phyloP scores from a whole-genome alignment of 371 early-diverging fungal genomes.

The Zopfochytrium polystomum region DNA sequence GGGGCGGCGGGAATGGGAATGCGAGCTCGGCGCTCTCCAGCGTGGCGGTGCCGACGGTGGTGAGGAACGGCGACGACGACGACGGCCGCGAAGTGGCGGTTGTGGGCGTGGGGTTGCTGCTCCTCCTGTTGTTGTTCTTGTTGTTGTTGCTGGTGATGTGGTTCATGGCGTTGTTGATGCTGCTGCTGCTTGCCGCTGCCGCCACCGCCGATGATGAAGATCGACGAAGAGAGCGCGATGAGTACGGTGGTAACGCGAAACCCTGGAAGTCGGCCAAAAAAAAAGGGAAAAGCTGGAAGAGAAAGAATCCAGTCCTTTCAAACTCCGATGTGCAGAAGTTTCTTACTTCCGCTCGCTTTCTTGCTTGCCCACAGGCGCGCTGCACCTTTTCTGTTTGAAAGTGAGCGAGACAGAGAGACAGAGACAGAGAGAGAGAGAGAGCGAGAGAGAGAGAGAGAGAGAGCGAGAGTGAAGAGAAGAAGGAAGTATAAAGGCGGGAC shows the following conservation, averaged over 20 bases:
- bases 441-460: too few species aligned
- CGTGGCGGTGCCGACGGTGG: conserved; percentile 20
- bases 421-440: too few species aligned
- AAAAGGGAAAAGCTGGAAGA: too few species aligned
- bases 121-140: not conserved
- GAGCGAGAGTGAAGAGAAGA: too few species aligned
- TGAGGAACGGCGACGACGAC: conserved; percentile 6
- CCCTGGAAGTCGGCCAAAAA: not conserved
- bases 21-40: conserved; percentile 26
- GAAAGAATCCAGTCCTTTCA: too few species aligned
- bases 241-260: not conserved
- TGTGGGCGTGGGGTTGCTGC: not conserved
- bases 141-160: not conserved
- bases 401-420: too few species aligned
- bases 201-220: not conserved
- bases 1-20: conserved; percentile 3
- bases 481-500: too few species aligned
- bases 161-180: not conserved
- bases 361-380: too few species aligned
- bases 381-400: too few species aligned
- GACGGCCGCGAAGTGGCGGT: not conserved
- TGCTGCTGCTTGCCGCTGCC: too few species aligned
- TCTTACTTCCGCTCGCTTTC: too few species aligned
- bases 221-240: not conserved
- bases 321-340: too few species aligned